These are phyloP conservation scores for Peronospora belbahrii DNA, from an alignment of 352 stramenopile genomes.

Conservation along the genomic window DNA sequence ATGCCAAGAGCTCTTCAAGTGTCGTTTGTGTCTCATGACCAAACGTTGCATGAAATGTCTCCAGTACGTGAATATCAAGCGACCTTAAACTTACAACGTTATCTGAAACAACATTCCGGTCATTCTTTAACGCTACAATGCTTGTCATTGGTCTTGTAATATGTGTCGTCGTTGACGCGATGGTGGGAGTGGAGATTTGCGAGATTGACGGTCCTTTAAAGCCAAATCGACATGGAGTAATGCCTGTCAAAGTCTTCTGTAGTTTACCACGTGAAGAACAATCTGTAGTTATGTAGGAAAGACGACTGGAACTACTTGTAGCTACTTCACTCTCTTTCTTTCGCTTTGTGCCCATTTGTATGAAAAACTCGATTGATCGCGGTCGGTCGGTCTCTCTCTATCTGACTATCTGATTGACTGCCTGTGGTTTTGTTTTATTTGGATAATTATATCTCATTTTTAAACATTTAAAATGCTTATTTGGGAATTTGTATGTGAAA, in stretches of 20 bases:
- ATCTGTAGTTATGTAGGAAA: conserved; percentile 15
- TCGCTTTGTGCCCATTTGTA: conserved; percentile 29
- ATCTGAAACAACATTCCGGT: neutral
- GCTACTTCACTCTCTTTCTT: conserved; percentile 22
- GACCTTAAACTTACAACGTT: too few species aligned
- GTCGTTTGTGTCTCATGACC: conserved; percentile 24
- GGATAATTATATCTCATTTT: too few species aligned
- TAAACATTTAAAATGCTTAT: too few species aligned
- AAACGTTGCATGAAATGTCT: conserved; percentile 33
- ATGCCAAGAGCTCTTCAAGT: conserved; percentile 49
- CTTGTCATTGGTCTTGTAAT: neutral
- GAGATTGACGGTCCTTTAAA: conserved; percentile 33
- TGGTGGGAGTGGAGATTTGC: conserved; percentile 9
- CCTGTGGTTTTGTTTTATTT: too few species aligned
- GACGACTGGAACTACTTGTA: conserved; percentile 6
- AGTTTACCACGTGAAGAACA: conserved; percentile 16
- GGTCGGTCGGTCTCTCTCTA: too few species aligned
- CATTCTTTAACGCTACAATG: neutral
- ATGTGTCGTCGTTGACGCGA: neutral
- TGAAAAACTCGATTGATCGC: too few species aligned
- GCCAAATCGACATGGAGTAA: conserved; percentile 24
- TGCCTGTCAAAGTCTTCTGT: conserved; percentile 4
- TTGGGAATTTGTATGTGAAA: too few species aligned
- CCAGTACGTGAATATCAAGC: conserved; percentile 26
- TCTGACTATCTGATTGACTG: too few species aligned